Evolutionary conservation across 2,329 filamentous ascomycete species (phyloP).

Genomic region (Zymoseptoria pseudotritici): DNA sequence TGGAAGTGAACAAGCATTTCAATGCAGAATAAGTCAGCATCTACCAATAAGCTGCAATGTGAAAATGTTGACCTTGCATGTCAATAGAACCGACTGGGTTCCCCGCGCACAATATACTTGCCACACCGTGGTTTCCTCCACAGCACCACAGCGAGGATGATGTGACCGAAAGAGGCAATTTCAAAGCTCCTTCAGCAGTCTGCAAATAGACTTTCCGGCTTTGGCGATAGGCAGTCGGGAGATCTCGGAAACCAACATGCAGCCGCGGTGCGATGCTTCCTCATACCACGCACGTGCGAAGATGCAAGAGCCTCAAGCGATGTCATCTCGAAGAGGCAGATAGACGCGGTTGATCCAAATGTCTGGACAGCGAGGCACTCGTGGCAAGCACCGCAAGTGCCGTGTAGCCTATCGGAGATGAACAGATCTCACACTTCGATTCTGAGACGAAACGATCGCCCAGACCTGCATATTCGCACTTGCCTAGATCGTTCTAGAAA

Average conservation of each 20-base stretch:
- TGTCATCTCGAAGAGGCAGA: neutral
- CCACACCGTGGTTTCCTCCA: neutral
- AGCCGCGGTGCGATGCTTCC: neutral
- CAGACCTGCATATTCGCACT: neutral
- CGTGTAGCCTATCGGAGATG: neutral
- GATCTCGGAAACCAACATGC: neutral
- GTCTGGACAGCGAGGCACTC: neutral
- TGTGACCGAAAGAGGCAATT: neutral
- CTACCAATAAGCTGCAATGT: too few relatives aligned
- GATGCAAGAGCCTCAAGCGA: neutral
- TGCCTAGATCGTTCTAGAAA: neutral
- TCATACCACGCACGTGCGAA: neutral
- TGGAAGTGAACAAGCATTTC: too few relatives aligned
- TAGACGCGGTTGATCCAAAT: neutral
- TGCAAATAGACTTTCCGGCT: neutral
- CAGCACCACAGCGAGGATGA: neutral
- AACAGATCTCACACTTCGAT: neutral
- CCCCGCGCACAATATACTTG: too few relatives aligned
- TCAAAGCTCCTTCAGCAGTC: neutral
- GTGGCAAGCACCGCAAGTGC: neutral
- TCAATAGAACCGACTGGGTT: too few relatives aligned
- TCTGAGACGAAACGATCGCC: neutral
- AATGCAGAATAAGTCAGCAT: too few relatives aligned
- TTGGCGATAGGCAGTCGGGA: neutral
- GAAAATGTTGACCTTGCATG: too few relatives aligned